phyloP scores from a whole-genome alignment of 768 basidiomycete species.

The Clitopilus passeckerianus region DNA sequence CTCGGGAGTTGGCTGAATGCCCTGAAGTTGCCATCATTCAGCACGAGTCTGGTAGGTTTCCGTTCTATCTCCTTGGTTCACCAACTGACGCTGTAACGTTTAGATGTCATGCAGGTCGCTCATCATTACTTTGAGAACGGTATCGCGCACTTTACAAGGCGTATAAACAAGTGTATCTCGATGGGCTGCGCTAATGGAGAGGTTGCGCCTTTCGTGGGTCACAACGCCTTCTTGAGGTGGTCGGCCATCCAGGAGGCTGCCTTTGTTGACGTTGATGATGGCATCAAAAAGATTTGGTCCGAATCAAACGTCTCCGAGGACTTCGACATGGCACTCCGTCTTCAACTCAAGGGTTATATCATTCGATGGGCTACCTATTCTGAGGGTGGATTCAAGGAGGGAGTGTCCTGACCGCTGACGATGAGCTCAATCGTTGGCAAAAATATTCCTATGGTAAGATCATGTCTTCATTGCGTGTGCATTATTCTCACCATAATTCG shows the following conservation, averaged over 20 bases:
- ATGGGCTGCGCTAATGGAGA: slow-evolving; percentile 80
- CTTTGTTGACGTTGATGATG: slow-evolving; percentile 63
- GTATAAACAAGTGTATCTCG: slow-evolving; percentile 81
- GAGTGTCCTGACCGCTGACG: slow-evolving; percentile 86
- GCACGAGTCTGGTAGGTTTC: slow-evolving; percentile 70
- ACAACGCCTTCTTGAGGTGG: slow-evolving; percentile 90
- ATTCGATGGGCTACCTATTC: slow-evolving; percentile 88
- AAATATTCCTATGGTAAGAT: slow-evolving; percentile 72
- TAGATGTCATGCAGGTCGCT: slow-evolving; percentile 87
- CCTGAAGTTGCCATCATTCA: slow-evolving; percentile 88
- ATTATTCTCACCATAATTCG: background rate
- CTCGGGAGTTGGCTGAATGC: slow-evolving; percentile 76
- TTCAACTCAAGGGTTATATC: slow-evolving; percentile 65
- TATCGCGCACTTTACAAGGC: slow-evolving; percentile 81
- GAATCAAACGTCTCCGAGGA: slow-evolving; percentile 81
- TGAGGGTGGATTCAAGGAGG: slow-evolving; percentile 84
- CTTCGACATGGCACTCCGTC: slow-evolving; percentile 74
- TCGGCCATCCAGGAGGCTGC: slow-evolving; percentile 83
- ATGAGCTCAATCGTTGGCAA: slow-evolving; percentile 91
- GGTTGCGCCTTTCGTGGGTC: slow-evolving; percentile 80
- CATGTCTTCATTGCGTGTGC: background rate
- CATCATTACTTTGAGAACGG: slow-evolving; percentile 90
- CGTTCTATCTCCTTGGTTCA: background rate
- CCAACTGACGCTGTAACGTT: background rate
- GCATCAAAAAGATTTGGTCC: slow-evolving; percentile 73